Evolutionary conservation across 2,329 filamentous ascomycete genomes (phyloP).

Genomic region (Cladophialophora carrionii): DNA sequence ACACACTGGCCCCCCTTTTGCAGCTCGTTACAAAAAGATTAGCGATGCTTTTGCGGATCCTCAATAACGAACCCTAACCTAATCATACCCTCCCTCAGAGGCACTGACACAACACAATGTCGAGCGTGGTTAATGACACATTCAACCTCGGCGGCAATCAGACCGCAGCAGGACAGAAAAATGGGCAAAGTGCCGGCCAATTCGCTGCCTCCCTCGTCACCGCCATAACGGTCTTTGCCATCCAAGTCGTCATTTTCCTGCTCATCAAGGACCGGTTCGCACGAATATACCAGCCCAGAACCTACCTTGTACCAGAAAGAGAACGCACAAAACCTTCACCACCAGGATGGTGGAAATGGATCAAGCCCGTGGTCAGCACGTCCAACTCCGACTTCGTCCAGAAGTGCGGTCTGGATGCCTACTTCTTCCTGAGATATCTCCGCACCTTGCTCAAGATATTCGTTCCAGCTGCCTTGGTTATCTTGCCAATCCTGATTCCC

Average conservation of each 20-base stretch:
- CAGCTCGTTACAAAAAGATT: conserved; percentile 2
- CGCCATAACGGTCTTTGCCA: conserved; percentile 64
- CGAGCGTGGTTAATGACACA: conserved; percentile 24
- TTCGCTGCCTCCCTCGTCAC: conserved; percentile 69
- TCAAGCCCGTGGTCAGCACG: conserved; percentile 64
- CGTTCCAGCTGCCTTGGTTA: conserved; percentile 73
- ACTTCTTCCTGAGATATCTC: conserved; percentile 93
- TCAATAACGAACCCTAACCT: background rate
- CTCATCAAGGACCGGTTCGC: conserved; percentile 76
- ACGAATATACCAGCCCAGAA: conserved; percentile 83
- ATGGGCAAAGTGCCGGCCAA: conserved; percentile 41
- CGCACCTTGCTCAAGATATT: conserved; percentile 89
- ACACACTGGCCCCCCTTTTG: background rate
- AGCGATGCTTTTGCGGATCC: conserved; percentile 23
- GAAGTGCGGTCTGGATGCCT: conserved; percentile 93
- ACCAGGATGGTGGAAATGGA: conserved; percentile 57
- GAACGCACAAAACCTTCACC: conserved; percentile 80
- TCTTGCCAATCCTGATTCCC: conserved; percentile 83
- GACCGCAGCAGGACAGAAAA: conserved; percentile 26
- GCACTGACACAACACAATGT: conserved; percentile 24
- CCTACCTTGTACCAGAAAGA: conserved; percentile 81
- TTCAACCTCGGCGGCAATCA: conserved; percentile 26
- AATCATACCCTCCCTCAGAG: background rate
- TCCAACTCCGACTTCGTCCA: conserved; percentile 84
- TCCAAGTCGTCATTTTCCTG: conserved; percentile 71